Evolutionary conservation across 768 basidiomycete genomes (phyloP), one percentile per base, ranked within the genome.

Genomic region (Tylopilus plumbeoviolaceoides): DNA sequence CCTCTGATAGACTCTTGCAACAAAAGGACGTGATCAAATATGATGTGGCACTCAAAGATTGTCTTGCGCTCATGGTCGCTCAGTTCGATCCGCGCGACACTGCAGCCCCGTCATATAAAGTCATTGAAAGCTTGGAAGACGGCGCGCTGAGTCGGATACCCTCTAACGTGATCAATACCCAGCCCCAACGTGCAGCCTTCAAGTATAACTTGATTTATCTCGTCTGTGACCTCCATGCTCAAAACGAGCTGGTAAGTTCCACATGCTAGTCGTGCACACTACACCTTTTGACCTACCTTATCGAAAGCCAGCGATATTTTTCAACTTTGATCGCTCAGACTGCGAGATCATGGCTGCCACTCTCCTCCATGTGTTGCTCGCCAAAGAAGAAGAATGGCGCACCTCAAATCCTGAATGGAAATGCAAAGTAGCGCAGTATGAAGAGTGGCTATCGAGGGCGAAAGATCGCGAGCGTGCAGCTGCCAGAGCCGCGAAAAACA

Each of bases 1-100:
- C 68, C 4, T 51, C 57, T 2, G 53, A 60, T 4, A 67, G 65
- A 9, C 63, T 81, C 17, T 63, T 88, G 44, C 73, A 73, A 41
- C 85, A 89, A 61, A 76, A 74, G 53, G 84, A 89, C 47, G 70
- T 87, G 23, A 65, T 88, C 42, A 60, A 59, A 2, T 89, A 87
- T 53, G 87, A 89, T 51, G 59, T 57, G 0, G 70, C 66, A 21
- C 67, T 89, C 47, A 87, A 85, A 65, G 55, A 56, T 3, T 63
- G 69, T 17, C 51, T 87, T 0, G 30, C 60, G 3, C 59, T 66
- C 17, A 61, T 82, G 58, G 56, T 80, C 2, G 57, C 64, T 4
- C 55, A 68, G 17, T 69, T 63, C 7, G 73, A 79, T 53, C 67
- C 70, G 21, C 69, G 64, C 12, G 60, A 75, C 47, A 30, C 53